These are phyloP conservation scores for Fagopyrum tataricum DNA, from an alignment of 148 eudicot genomes.

Conservation along the genomic window DNA sequence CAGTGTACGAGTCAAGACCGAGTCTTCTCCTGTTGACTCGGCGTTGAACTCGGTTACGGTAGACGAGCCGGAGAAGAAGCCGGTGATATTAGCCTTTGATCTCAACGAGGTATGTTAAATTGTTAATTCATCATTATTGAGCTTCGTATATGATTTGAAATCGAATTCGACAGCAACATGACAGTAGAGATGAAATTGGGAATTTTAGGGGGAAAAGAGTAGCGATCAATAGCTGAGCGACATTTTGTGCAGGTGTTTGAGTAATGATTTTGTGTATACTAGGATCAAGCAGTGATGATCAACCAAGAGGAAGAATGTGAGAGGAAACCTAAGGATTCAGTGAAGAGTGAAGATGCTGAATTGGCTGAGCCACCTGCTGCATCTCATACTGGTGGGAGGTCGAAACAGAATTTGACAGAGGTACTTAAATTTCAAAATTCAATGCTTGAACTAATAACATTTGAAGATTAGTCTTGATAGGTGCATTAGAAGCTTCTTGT, in stretches of 20 bases:
- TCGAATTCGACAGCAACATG: no score
- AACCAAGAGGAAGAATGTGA: conserved; percentile 21
- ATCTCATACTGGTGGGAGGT: conserved; percentile 30
- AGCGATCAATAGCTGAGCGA: background rate
- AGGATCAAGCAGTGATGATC: conserved; percentile 34
- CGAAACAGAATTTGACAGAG: conserved; percentile 44
- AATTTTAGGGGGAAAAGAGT: background rate
- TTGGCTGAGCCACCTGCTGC: conserved; percentile 12
- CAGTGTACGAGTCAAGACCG: no score
- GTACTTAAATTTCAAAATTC: conserved; percentile 19
- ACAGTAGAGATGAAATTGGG: no score
- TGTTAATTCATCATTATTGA: no score
- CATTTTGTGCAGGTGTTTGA: conserved; percentile 18
- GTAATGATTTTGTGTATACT: conserved; percentile 17
- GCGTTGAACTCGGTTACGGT: no score
- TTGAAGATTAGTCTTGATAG: background rate
- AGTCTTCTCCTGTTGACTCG: no score
- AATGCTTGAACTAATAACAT: background rate
- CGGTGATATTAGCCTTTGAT: no score
- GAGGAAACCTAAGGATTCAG: background rate
- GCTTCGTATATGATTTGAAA: background rate
- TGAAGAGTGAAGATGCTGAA: conserved; percentile 23
- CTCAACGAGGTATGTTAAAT: no score
- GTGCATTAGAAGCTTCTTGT: background rate
- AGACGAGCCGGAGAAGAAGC: no score